These are phyloP conservation scores for Colletotrichum truncatum DNA, from an alignment of 2,329 filamentous ascomycete species.

Conservation along the genomic window DNA sequence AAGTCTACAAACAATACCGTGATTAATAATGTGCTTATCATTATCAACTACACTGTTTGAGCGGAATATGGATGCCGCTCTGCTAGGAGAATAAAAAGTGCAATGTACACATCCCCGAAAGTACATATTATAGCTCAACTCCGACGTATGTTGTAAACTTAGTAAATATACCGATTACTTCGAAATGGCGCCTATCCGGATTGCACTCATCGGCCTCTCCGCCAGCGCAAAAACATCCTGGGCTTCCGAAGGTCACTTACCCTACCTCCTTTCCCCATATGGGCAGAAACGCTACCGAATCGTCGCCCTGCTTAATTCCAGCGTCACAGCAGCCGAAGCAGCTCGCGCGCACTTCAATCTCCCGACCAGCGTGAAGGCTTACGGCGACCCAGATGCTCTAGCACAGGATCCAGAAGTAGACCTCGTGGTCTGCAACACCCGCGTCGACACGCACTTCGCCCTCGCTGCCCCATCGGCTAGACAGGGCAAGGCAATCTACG, in stretches of 20 bases:
- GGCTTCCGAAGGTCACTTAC: slow-evolving; percentile 65
- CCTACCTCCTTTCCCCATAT: slow-evolving; percentile 62
- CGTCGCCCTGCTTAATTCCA: slow-evolving; percentile 62
- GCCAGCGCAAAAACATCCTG: slow-evolving; percentile 60
- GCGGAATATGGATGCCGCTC: neutral
- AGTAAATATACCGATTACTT: rapidly evolving
- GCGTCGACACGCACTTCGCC: slow-evolving; percentile 61
- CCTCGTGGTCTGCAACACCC: slow-evolving; percentile 62
- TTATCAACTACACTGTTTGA: neutral
- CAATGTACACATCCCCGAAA: neutral
- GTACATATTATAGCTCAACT: rapidly evolving
- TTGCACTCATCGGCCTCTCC: slow-evolving; percentile 67
- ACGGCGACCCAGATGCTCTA: slow-evolving; percentile 57
- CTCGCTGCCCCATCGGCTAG: slow-evolving; percentile 55
- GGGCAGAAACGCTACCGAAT: slow-evolving; percentile 55
- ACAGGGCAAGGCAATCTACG: slow-evolving; percentile 61
- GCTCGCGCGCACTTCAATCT: slow-evolving; percentile 55
- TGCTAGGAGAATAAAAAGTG: neutral
- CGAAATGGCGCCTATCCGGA: slow-evolving; percentile 49
- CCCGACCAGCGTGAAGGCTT: slow-evolving; percentile 50
- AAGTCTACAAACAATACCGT: neutral
- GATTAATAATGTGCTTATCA: neutral
- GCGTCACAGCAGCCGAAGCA: slow-evolving; percentile 48
- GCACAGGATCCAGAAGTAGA: slow-evolving; percentile 60
- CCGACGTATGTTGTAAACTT: too few species aligned